Conservation (phyloP, 441 rosid genomes). For the Syzygium malaccense region DNA sequence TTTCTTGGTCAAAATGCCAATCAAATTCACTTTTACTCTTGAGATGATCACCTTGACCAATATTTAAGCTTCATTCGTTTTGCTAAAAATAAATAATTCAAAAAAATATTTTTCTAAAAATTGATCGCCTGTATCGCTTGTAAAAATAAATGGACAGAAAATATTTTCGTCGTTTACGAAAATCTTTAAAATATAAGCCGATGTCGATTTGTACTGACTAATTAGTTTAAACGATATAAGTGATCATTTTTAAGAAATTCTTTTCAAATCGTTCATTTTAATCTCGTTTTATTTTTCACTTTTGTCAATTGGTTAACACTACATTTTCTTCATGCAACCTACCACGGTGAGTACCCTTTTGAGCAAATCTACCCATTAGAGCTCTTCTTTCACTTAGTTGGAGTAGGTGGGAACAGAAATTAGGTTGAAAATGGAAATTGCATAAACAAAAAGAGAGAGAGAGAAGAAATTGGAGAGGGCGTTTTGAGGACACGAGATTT, state of each 20-base stretch:
- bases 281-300: too few species aligned
- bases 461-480: neutral
- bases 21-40: neutral
- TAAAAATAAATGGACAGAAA: neutral
- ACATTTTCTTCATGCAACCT: neutral
- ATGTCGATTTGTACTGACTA: too few species aligned
- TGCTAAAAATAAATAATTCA: fast-evolving
- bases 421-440: neutral
- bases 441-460: fast-evolving
- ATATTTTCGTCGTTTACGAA: neutral
- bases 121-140: neutral
- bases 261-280: fast-evolving
- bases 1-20: neutral
- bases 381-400: neutral
- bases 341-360: neutral
- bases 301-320: neutral
- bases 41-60: too few species aligned
- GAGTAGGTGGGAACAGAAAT: neutral
- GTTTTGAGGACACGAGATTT: neutral
- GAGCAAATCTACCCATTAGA: neutral
- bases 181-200: too few species aligned
- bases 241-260: neutral
- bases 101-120: neutral
- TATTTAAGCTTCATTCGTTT: neutral
- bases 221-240: too few species aligned